Base-by-base conservation (phyloP, 257 asterid species). In the Coffea eugenioides region DNA sequence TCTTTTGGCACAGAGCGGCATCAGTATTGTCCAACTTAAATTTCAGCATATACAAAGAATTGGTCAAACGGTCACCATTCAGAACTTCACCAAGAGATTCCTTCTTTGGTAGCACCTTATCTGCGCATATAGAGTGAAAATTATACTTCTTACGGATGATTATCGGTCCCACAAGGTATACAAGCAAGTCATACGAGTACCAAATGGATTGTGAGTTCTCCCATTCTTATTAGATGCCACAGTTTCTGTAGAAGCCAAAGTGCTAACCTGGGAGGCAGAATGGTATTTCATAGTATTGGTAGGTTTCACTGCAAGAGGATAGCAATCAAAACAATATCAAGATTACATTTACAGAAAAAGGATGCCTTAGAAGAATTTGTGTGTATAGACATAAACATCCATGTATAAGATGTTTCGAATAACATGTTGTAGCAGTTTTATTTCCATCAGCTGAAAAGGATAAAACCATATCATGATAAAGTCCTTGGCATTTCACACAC, bases 211-310 rank as follows among this genome's bases (percentile, higher is more conserved):
- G 14, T 27, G 31, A 56, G 34, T 56, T 8, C 52, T 66, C 69
- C 43, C 36, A 59, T 39, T 8, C n/a, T 25, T 59, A 51, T 73
- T 2, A 21, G 57, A 39, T 73, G 73, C 61, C 74, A 79, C 31
- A 75, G 45, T 62, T 66, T 68, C 31, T 69, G 71, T 78, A 75
- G 74, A 54, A 83, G 83, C 80, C 84, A 78, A 85, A 71, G 73
- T 70, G 85, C 93, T 85, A 77, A 95, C 99, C 99, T 95, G 97
- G 97, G 77, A 16, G 90, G 90, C 98, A 95, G 90, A 93, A 95
- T 83, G 94, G 86, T 87, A 95, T 80, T 88, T 92, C 90, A 84
- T 93, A 95, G 85, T 89, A 93, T 79, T 85, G 86, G 89, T 93
- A 93, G 67, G 97, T 93, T 86, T 95, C 98, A 79, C 98, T 95